Percentiles rank a stretch among this genome's conserved stretches.
phyloP scores from a whole-genome alignment of 2,329 filamentous ascomycete species.

The Fonsecaea pedrosoi region DNA sequence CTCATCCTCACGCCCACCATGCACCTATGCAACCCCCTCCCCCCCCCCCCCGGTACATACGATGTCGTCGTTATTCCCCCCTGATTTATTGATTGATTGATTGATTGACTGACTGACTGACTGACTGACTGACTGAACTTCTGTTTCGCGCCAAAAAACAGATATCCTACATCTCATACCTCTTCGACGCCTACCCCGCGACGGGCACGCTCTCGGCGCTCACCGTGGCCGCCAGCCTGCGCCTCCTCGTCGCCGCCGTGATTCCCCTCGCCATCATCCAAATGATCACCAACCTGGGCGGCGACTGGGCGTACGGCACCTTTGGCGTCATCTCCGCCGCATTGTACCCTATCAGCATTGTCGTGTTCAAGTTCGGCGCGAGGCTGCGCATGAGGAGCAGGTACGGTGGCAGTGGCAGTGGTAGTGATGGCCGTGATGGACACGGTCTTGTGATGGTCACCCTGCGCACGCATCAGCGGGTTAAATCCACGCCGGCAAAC shows the following conservation, averaged over 20 bases:
- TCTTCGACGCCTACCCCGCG: background rate
- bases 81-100: too few relatives aligned
- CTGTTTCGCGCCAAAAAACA: background rate
- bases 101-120: too few relatives aligned
- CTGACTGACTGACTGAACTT: too few relatives aligned
- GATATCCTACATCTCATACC: slow-evolving; percentile 6
- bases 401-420: background rate
- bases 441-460: background rate
- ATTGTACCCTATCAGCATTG: background rate
- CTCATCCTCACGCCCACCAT: too few relatives aligned
- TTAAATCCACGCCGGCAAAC: background rate
- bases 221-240: background rate
- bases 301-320: slow-evolving; percentile 1
- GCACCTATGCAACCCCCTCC: too few relatives aligned
- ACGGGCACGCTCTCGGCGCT: background rate
- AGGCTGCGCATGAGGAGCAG: background rate
- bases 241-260: background rate
- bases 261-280: slow-evolving; percentile 1
- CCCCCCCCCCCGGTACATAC: too few relatives aligned
- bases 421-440: too few relatives aligned
- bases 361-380: slow-evolving; percentile 1
- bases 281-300: background rate
- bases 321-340: slow-evolving; percentile 3
- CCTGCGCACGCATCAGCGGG: background rate
- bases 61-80: too few relatives aligned